A percentile compares a stretch with the other conserved stretches of the same genome.
These are phyloP conservation scores for Dactylellina sp. DNA, from an alignment of 2,329 filamentous ascomycete species.

Conservation along the genomic window DNA sequence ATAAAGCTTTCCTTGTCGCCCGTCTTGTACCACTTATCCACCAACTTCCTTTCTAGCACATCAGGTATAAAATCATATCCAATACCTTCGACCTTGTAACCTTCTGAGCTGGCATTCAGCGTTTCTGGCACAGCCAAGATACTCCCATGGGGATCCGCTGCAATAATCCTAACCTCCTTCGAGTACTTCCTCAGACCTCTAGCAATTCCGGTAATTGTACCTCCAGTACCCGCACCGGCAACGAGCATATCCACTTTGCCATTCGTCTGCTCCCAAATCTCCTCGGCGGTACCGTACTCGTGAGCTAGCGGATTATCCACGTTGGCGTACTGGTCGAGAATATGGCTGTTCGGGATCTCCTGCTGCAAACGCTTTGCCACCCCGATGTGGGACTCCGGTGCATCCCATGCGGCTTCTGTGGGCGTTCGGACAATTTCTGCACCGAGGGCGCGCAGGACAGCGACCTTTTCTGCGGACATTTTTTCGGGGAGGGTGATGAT, in stretches of 20 bases:
- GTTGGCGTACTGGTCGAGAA: conserved; percentile 96
- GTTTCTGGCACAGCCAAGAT: conserved; percentile 84
- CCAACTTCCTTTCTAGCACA: conserved; percentile 80
- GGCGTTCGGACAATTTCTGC: conserved; percentile 98
- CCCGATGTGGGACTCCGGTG: conserved; percentile 95
- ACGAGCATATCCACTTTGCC: conserved; percentile 85
- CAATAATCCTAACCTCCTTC: conserved; percentile 84
- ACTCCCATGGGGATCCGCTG: conserved; percentile 91
- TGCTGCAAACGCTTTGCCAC: conserved; percentile 90
- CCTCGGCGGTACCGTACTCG: conserved; percentile 92
- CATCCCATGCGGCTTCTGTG: conserved; percentile 93
- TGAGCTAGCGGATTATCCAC: conserved; percentile 91
- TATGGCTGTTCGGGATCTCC: conserved; percentile 96
- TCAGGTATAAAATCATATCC: conserved; percentile 98
- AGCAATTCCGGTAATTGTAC: conserved; percentile 91
- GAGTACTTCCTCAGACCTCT: conserved; percentile 87
- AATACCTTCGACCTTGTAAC: conserved; percentile 98
- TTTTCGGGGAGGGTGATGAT: conserved; percentile 99
- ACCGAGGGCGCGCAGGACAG: conserved; percentile 90
- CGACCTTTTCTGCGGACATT: conserved; percentile 98
- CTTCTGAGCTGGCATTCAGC: conserved; percentile 82
- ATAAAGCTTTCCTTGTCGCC: conserved; percentile 90
- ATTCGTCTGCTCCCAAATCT: conserved; percentile 91
- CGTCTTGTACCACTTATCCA: conserved; percentile 99
- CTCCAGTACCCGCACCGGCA: conserved; percentile 93